phyloP scores from a whole-genome alignment of 2,329 filamentous ascomycete genomes.

The Diaporthe amygdali region DNA sequence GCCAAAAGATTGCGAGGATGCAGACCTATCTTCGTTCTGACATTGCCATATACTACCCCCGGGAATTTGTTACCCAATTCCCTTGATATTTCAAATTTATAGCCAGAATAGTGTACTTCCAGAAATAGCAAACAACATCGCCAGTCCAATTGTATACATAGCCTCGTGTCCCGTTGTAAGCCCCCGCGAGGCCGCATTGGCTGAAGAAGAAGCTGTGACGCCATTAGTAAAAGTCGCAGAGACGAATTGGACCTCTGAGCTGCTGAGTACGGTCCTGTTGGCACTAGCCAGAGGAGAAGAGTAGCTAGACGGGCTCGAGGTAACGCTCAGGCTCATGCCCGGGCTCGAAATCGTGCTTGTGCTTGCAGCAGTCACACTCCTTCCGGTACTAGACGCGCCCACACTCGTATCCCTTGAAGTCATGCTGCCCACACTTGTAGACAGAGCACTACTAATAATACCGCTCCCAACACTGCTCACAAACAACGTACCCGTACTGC shows the following conservation, averaged over 20 bases:
- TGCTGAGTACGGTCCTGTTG: background rate
- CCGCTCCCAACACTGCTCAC: background rate
- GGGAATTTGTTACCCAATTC: background rate
- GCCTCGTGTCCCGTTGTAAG: background rate
- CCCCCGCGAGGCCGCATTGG: slow-evolving; percentile 6
- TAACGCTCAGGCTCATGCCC: background rate
- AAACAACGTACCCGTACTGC: slow-evolving; percentile 12
- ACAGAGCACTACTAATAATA: slow-evolving; percentile 16
- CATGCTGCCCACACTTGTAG: slow-evolving; percentile 8
- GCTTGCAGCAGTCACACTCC: background rate
- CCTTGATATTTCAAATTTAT: background rate
- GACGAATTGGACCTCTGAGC: background rate
- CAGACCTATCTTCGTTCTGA: background rate
- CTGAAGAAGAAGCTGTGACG: slow-evolving; percentile 17
- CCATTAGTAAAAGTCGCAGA: slow-evolving; percentile 5
- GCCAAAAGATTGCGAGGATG: background rate
- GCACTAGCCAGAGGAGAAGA: background rate
- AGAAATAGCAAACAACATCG: slow-evolving; percentile 16
- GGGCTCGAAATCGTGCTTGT: background rate
- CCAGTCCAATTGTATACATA: background rate
- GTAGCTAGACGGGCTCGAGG: background rate
- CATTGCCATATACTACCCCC: background rate
- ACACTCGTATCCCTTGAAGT: background rate
- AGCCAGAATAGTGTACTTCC: slow-evolving; percentile 18
- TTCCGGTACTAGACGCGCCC: background rate